phyloP scores from a whole-genome alignment of 768 basidiomycete genomes.

The Termitomyces sp. region DNA sequence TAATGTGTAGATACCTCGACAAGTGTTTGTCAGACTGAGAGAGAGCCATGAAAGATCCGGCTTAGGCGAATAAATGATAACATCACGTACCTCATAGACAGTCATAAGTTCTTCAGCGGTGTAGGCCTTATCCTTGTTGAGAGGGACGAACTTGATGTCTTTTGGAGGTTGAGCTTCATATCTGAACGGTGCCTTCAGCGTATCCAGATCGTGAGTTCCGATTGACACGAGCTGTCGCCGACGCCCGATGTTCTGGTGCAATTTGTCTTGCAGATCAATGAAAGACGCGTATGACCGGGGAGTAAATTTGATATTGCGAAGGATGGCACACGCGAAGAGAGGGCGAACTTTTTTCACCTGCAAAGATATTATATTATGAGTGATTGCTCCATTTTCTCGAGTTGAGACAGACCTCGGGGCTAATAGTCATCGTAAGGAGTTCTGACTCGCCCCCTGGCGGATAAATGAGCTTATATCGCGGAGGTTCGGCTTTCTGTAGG shows the following conservation, averaged over 20 bases:
- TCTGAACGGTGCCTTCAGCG: conserved; percentile 81
- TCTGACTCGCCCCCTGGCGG: conserved; percentile 65
- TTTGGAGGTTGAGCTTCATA: conserved; percentile 81
- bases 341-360: conserved; percentile 85
- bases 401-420: conserved; percentile 58
- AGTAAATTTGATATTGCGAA: conserved; percentile 89
- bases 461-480: conserved; percentile 69
- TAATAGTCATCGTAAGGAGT: conserved; percentile 64
- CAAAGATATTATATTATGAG: neutral
- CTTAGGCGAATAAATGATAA: neutral
- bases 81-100: conserved; percentile 74
- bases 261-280: conserved; percentile 98
- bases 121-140: conserved; percentile 76
- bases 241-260: conserved; percentile 94
- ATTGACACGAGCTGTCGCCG: conserved; percentile 90
- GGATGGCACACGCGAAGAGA: conserved; percentile 84
- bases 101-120: conserved; percentile 92
- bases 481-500: conserved; percentile 64
- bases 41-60: neutral
- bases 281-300: conserved; percentile 90
- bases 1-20: conserved; percentile 84
- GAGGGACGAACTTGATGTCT: conserved; percentile 87
- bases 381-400: neutral
- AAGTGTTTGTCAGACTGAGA: conserved; percentile 88
- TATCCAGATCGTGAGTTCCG: conserved; percentile 96